These are phyloP conservation scores for Diaporthe longicolla DNA, from an alignment of 2,329 filamentous ascomycete genomes.

Conservation along the genomic window DNA sequence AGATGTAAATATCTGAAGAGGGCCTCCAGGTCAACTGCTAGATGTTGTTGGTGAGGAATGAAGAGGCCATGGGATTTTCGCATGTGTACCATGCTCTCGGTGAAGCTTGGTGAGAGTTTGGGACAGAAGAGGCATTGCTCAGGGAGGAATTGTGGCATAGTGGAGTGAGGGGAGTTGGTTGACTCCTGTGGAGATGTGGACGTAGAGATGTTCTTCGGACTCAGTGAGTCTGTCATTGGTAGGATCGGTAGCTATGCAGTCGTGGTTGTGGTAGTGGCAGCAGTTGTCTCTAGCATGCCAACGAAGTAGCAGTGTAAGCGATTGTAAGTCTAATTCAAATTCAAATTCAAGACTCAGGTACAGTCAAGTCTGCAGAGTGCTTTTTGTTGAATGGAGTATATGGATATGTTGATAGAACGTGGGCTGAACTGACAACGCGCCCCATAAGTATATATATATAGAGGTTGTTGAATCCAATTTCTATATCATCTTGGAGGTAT, in stretches of 20 bases:
- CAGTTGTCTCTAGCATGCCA: conserved; percentile 21
- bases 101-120: conserved; percentile 48
- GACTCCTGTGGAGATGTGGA: background rate
- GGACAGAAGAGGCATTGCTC: conserved; percentile 61
- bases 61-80: conserved; percentile 61
- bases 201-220: background rate
- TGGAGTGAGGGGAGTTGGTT: background rate
- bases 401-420: background rate
- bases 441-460: background rate
- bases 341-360: background rate
- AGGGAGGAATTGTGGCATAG: conserved; percentile 46
- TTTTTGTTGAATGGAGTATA: no score
- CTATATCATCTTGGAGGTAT: background rate
- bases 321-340: background rate
- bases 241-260: background rate
- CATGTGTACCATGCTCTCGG: conserved; percentile 63
- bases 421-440: background rate
- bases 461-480: background rate
- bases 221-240: background rate
- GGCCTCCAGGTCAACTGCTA: conserved; percentile 62
- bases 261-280: conserved; percentile 1
- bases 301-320: background rate
- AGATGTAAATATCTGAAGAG: conserved; percentile 64
- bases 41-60: conserved; percentile 53
- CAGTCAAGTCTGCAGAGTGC: background rate